Conservation (phyloP, 2,329 filamentous ascomycete genomes). For the Alternaria panax region DNA sequence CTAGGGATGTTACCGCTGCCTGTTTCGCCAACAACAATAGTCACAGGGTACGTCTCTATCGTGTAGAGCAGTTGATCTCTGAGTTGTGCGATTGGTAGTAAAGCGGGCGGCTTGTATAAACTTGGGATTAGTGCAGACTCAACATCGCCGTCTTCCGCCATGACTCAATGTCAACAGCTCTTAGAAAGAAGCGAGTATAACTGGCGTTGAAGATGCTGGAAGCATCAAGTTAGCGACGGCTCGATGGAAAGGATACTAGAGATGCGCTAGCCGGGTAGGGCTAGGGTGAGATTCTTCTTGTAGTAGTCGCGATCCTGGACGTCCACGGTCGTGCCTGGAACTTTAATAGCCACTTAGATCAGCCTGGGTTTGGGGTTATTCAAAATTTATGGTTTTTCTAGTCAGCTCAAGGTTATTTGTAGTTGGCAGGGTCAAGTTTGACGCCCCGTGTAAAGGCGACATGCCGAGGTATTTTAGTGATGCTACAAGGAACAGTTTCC, state of each 20-base stretch:
- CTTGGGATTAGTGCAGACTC: slow-evolving; percentile 71
- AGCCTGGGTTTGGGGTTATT: not conserved
- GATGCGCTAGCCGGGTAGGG: not conserved
- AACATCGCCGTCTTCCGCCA: slow-evolving; percentile 51
- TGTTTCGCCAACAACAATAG: slow-evolving; percentile 90
- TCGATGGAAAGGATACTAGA: not conserved
- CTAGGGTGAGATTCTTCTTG: not conserved
- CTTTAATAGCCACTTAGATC: not conserved
- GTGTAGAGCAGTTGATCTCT: slow-evolving; percentile 81
- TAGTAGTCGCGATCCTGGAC: not conserved
- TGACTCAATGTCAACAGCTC: not conserved
- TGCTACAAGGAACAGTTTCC: no score
- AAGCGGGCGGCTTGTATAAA: slow-evolving; percentile 81
- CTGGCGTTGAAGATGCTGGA: not conserved
- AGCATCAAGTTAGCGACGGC: not conserved
- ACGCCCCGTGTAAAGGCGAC: no score
- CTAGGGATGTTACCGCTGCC: slow-evolving; percentile 64
- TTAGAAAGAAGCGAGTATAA: not conserved
- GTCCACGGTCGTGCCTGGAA: not conserved
- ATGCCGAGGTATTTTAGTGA: no score
- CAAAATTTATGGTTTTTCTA: not conserved
- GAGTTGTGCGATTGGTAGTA: slow-evolving; percentile 88
- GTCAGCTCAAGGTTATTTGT: not conserved
- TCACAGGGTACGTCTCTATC: slow-evolving; percentile 83
- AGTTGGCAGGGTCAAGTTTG: no score